Evolutionary conservation across 2,329 filamentous ascomycete species (phyloP).

Genomic region (Claviceps spartinae): DNA sequence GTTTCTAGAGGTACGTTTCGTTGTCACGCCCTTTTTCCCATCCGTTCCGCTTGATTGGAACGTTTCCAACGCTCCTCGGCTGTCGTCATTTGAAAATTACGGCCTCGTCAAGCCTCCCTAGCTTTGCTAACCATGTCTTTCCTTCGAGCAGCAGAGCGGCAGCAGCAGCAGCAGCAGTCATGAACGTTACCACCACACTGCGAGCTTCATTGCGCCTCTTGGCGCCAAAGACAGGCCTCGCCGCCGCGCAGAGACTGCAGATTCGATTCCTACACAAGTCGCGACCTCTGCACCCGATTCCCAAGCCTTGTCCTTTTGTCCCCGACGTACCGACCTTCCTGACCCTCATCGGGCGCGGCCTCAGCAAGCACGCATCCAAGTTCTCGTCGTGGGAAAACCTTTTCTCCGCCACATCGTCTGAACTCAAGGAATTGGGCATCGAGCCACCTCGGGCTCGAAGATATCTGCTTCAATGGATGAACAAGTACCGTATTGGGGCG

Average conservation of each 20-base stretch:
- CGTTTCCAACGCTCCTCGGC: too few relatives aligned
- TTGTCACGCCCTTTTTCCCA: not conserved
- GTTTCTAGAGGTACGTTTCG: not conserved
- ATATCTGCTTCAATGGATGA: constrained; percentile 79
- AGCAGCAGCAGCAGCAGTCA: constrained; percentile 6
- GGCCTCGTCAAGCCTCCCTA: not conserved
- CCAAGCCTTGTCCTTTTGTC: constrained; percentile 68
- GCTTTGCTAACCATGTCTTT: not conserved
- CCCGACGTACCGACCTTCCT: constrained; percentile 80
- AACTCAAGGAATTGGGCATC: constrained; percentile 73
- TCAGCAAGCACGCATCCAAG: constrained; percentile 71
- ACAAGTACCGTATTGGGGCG: constrained; percentile 65
- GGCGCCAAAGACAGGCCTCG: constrained; percentile 18
- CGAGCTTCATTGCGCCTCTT: constrained; percentile 20
- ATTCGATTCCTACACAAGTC: constrained; percentile 31
- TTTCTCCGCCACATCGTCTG: constrained; percentile 63
- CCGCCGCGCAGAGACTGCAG: constrained; percentile 25
- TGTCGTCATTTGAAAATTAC: not conserved
- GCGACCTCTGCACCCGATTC: constrained; percentile 30
- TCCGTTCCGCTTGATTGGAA: too few relatives aligned
- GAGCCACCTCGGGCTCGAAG: constrained; percentile 71
- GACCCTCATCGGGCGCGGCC: constrained; percentile 75
- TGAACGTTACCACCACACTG: constrained; percentile 20
- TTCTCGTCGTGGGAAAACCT: constrained; percentile 84
- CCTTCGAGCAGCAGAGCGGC: not conserved